Evolutionary conservation across 2,329 filamentous ascomycete genomes (phyloP), one percentile per base, ranked within the genome.

Genomic region (Exophiala calicioides): DNA sequence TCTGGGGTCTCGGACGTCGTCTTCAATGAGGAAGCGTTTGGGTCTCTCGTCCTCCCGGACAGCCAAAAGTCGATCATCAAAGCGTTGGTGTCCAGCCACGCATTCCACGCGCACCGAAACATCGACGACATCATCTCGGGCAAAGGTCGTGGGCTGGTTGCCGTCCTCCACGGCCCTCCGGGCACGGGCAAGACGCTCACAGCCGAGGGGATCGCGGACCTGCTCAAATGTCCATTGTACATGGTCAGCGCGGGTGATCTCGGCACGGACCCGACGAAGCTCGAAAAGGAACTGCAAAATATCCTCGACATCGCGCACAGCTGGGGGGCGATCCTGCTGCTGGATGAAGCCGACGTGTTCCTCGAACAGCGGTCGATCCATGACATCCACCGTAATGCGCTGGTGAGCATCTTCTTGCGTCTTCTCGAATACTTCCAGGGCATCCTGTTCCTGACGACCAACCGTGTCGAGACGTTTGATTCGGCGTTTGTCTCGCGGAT

Each of bases 361-460:
- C 72, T 95, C 7, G 87, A 94, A 71, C 86, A 88, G 65, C 82
- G 89, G 1, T 86, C 88, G 36, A 83, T 89, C 60, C 84, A 88
- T 54, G 88, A 95, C 59, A 84, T 94, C 41, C 85, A 90, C 62
- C 84, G 89, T 48, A 95, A 95, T 58, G 85, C 86, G 0, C 79
- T 93, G 1, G 90, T 95, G 41, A 88, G 84, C 64, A 88, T 95
- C 60, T 95, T 95, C 73, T 72, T 95, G 2, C 82, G 89, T 0
- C 76, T 91, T 46, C 75, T 95, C 0, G 90, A 96, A 67, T 95
- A 95, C 65, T 95, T 94, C 69, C 87, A 94, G 62, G 90, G 90
- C 3, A 94, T 95, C 42, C 67, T 95, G 3, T 94, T 95, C 71
- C 68, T 95, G 19, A 95, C 90, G 0, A 95, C 90, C 2, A 95